Conservation (phyloP, 1,139 yeast species). For the Hyphopichia wangnamkhiaoensis region DNA sequence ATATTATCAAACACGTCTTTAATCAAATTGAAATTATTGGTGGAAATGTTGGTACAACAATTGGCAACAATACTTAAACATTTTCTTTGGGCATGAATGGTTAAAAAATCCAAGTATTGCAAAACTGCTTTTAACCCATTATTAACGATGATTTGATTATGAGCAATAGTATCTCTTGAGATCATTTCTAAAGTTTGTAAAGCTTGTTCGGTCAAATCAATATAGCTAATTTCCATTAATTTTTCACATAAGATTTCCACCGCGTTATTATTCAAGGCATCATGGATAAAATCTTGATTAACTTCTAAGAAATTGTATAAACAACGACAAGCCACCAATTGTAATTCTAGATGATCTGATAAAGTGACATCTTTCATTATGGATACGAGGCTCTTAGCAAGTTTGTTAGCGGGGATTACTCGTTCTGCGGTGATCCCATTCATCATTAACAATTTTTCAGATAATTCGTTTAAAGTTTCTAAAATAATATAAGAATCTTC, state of each 20-base stretch:
- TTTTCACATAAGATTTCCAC: constrained; percentile 68
- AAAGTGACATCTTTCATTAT: constrained; percentile 61
- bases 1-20: constrained; percentile 63
- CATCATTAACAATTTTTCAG: constrained; percentile 68
- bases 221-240: constrained; percentile 73
- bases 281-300: constrained; percentile 63
- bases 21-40: constrained; percentile 46
- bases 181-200: constrained; percentile 73
- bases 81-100: constrained; percentile 86
- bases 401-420: constrained; percentile 58
- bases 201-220: constrained; percentile 92
- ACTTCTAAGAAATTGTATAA: constrained; percentile 81
- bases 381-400: constrained; percentile 57
- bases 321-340: constrained; percentile 82
- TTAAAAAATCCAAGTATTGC: constrained; percentile 81
- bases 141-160: constrained; percentile 49
- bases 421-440: constrained; percentile 64
- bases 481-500: constrained; percentile 49
- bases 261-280: constrained; percentile 66
- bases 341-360: constrained; percentile 73
- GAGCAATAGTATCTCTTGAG: constrained; percentile 55
- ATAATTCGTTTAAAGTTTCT: constrained; percentile 64
- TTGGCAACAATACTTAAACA: constrained; percentile 79
- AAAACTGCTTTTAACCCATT: constrained; percentile 71
- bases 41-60: constrained; percentile 57